Base-by-base conservation (phyloP, 1,284 basidiomycete genomes). In the Trichosporon ovoides region DNA sequence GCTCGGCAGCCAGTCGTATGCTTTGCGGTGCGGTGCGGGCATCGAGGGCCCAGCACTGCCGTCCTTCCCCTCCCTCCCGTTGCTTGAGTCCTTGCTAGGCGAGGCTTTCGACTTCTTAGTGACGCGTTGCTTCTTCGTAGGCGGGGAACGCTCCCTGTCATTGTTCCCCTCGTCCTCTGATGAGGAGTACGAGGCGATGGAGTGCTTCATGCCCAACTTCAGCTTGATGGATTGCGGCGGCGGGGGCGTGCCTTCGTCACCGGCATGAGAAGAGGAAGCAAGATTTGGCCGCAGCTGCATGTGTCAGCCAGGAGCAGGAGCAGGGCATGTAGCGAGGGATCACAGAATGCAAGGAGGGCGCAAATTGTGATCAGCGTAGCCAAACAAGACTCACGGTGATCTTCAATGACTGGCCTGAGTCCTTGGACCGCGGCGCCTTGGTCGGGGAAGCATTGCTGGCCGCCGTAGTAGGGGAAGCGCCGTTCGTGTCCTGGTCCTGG, bases 1-100 rank as follows among this genome's bases (percentile, higher is more conserved):
- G 11, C 72, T 73, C 38, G 64, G 60, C 1, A 76, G 55, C 74
- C 74, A 76, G 56, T 74, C 66, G 54, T 76, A 76, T n/a, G 61
- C 60, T 57, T 76, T 74, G 46, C 65, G 53, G 53, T 65, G 66
- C 37, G 48, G 55, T 0, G 65, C 62, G 1, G 62, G 62, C 19
- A 62, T 40, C 7, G 61, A 19, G 3, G 48, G 46, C 13, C 59
- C 56, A 2, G 18, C 11, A 13, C 6, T 18, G 10, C 9, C 38
- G 1, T 50, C 37, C 37, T 56, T 56, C 33, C 18, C 18, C 13
- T 56, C 36, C 48, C 51, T 55, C n/a, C n/a, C 12, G n/a, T 10
- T 37, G 22, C 11, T 11, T 5, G 20, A 28, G 31, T 40, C 38
- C 19, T 22, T 19, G 18, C 3, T 22, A 12, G 38, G 12, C 18